Evolutionary conservation across 2,329 filamentous ascomycete species (phyloP), one percentile per base, ranked within the genome.

Genomic region (Hawksworthiomyces lignivorus): DNA sequence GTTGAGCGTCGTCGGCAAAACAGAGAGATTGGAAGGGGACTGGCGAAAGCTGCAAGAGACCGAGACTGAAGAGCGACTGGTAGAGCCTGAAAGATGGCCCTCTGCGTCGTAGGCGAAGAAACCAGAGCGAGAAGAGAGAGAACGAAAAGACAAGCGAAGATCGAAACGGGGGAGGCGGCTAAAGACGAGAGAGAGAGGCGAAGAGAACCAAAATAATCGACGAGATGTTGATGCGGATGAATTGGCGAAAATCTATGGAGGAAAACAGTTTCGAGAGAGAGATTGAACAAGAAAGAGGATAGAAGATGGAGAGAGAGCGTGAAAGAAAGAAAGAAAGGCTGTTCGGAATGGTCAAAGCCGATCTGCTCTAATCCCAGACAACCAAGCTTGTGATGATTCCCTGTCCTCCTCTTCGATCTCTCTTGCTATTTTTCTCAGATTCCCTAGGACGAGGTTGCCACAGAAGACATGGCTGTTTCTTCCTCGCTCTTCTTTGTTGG

Each of bases 151-250:
- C 47, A 48, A 46, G 39, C 36, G 50, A 53, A 46, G 36, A 44
- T 43, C 22, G 36, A 45, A 52, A 57, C 48, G 46, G 48, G 34
- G 24, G 28, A 32, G 46, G 35, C 53, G 52, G 54, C 49, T 54
- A 56, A 54, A 56, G 47, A 48, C 41, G 43, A 50, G 47, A 45
- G 22, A 37, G 14, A 15, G 5, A 37, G 18, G 27, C 33, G 29
- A 39, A 11, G 19, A 33, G 20, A 27, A 20, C 27, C n/a, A 17
- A 19, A 33, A 14, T 7, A 34, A 29, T 12, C 19, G 32, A 22
- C 36, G 26, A n/a, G 38, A 33, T 27, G 35, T 44, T 52, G 52
- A 55, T 50, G 55, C 50, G 49, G 55, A 44, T 54, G 52, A 56
- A 54, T 52, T 44, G 52, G 37, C 27, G 49, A 52, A 37, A 48